Base-by-base conservation (phyloP, 805 yeast species). In the Kuraishia capsulata region DNA sequence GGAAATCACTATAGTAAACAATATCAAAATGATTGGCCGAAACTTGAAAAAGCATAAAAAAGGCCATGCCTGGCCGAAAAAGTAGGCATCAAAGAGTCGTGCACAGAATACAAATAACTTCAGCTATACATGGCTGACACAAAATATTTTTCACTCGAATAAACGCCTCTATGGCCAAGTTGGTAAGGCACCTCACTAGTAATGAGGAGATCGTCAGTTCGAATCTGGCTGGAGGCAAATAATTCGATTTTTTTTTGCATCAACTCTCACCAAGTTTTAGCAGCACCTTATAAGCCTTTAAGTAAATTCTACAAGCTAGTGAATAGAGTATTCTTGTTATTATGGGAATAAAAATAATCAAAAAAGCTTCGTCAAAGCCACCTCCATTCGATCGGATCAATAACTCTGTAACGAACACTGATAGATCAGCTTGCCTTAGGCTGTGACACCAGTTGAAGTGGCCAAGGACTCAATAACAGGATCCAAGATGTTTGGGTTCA, bases 401-500 rank as follows among this genome's bases (percentile, higher is more conserved):
- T 28, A 28, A 14, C 31, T 28, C 17, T 9, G 17, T 9, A 11
- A n/a, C n/a, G n/a, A n/a, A n/a, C n/a, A n/a, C n/a, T n/a, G n/a
- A n/a, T n/a, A n/a, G n/a, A n/a, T n/a, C n/a, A n/a, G n/a, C 17
- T 11, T 17, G 9, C 31, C 9, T 28, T 17, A 28, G 17, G 14
- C 31, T 20, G 44, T 47, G 31, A 73, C 67, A 56, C 94, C 94
- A 33, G 88, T 81, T 39, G 86, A 77, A 36, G 79, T 82, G 46
- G 75, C 88, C 46, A 79, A 59, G 42, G 81, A 78, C 36, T 67
- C 64, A 51, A 81, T 67, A 25, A 69, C 65, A 13, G 89, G 86
- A 40, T 80, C 73, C 40, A 67, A 46, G 20, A 81, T 87, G 47
- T 82, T 83, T 36, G 75, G 61, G 55, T 83, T 77, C 63, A 84